Evolutionary conservation across 495 filamentous ascomycete species (phyloP), one percentile per base, ranked within the genome.

Genomic region (Xylaria acuta): DNA sequence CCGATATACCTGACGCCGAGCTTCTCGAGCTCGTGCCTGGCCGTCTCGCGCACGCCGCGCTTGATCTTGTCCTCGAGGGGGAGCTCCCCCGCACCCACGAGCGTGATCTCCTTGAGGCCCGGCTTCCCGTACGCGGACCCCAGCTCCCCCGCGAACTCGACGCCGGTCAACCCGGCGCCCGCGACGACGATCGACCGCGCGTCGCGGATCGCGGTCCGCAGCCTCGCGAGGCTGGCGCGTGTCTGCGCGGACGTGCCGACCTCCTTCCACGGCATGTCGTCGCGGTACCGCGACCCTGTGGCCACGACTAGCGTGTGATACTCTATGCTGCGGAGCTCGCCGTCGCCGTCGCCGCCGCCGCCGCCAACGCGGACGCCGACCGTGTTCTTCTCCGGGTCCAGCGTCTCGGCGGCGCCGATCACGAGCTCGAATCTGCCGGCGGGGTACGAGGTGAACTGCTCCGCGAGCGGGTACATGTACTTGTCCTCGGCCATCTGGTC

Each of bases 101-200:
- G 75, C 1, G 85, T 88, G 73, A 90, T 77, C 20, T 84, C 79
- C 63, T 85, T 78, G 14, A 60, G 71, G 40, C 75, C 72, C 1
- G 49, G 36, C 7, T 70, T 49, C 22, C 79, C 80, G 58, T 79
- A 83, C 56, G 83, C 83, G 27, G 86, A 84, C 6, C 84, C 88
- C 27, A 91, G 75, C 78, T 92, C 91, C 43, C 85, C 91, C 1
- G 86, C 85, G 1, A 89, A 70, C 73, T 92, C 90, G 54, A 93
- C 86, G 14, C 91, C 92, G 3, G 91, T 88, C 5, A 89, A 81
- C 0, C 93, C 93, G 0, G 84, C 92, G 40, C 93, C 93, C 7
- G 84, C 90, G 54, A 93, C 79, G 5, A 91, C 86, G 69, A 94
- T 89, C 27, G 81, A 85, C 63, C 88, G 86, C 27, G 91, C 91